Evolutionary conservation across 257 asterid genomes (phyloP), one percentile per base, ranked within the genome.

Genomic region (Nicotiana obtusifolia): DNA sequence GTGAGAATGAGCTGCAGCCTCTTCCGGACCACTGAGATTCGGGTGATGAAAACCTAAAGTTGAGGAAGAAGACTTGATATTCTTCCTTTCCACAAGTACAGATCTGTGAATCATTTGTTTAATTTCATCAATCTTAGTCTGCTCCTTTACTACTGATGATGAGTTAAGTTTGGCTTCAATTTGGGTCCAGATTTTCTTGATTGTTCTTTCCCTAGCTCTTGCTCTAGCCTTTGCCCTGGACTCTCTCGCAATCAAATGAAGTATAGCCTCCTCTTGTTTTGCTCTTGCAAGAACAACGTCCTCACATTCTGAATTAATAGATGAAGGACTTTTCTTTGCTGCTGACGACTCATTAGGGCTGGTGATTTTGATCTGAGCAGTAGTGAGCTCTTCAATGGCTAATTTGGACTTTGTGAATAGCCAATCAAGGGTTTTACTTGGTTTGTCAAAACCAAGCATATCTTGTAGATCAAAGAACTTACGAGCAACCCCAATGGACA

Each of bases 361-460:
- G 19, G 57, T 14, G 57, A 11, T 41, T 9, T 52, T 52, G 11
- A 57, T 57, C 16, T 44, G 52, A 6, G 81, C 76, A 57, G 84
- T 89, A 8, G 84, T 86, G 6, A 93, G 89, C 54, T 93, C 97
- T 31, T 86, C 87, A 24, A 95, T 92, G 82, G 98, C 95, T 5
- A 92, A 59, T 60, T 86, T 90, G 1, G 98, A 93, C 33, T 92
- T 90, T 7, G 89, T 90, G 20, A 95, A 89, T 19, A 95, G 86
- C 99, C 99, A 95, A 66, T 91, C 98, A 5, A 95, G 93, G 86
- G 99, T 95, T 84, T 91, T 91, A 90, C 99, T 95, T 1, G 98
- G 95, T 84, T 90, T 95, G 82, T 92, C 97, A 33, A 86, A 90
- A 54, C 95, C 97, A 64, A 95, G 87, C 85, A 85, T 87, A 66